Percentiles rank a stretch among this genome's conserved stretches.
These are phyloP conservation scores for Pyrenochaeta sp. DNA, from an alignment of 2,329 filamentous ascomycete species.

Conservation along the genomic window DNA sequence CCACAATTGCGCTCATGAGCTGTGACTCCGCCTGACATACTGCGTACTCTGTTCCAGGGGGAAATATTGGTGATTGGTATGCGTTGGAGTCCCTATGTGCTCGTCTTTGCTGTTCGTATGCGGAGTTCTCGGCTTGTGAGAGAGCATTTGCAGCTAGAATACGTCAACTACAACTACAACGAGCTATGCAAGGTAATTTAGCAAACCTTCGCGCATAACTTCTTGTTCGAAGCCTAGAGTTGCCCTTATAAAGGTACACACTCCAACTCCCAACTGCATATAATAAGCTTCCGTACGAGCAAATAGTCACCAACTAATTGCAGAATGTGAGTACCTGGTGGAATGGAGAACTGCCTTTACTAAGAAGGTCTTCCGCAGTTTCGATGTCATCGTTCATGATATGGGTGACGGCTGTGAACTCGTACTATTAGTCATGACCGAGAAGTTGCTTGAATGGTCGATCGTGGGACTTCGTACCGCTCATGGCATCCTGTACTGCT, in stretches of 20 bases:
- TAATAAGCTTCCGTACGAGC: constrained; percentile 23
- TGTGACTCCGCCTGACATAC: constrained; percentile 86
- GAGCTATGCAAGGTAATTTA: neutral
- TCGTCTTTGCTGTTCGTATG: constrained; percentile 78
- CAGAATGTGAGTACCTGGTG: constrained; percentile 66
- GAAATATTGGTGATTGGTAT: constrained; percentile 73
- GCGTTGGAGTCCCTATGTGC: constrained; percentile 70
- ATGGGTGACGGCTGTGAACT: constrained; percentile 66
- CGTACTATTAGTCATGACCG: constrained; percentile 33
- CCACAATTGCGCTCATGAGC: constrained; percentile 87
- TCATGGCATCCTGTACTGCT: constrained; percentile 58
- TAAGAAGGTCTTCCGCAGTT: constrained; percentile 77
- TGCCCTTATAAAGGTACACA: constrained; percentile 84
- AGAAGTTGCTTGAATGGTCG: neutral
- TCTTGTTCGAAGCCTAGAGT: constrained; percentile 92
- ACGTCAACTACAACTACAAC: constrained; percentile 10
- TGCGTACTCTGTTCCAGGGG: constrained; percentile 84
- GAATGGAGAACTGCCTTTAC: constrained; percentile 81
- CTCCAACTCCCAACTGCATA: constrained; percentile 74
- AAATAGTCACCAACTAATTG: constrained; percentile 1
- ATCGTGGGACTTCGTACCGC: constrained; percentile 43
- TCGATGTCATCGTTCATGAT: constrained; percentile 94
- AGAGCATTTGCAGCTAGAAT: constrained; percentile 72
- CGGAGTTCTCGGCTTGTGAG: constrained; percentile 76
- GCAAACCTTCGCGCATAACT: constrained; percentile 77